Evolutionary conservation across 2,329 filamentous ascomycete species (phyloP), one percentile per base, ranked within the genome.

Genomic region (Tolypocladium tropicale): DNA sequence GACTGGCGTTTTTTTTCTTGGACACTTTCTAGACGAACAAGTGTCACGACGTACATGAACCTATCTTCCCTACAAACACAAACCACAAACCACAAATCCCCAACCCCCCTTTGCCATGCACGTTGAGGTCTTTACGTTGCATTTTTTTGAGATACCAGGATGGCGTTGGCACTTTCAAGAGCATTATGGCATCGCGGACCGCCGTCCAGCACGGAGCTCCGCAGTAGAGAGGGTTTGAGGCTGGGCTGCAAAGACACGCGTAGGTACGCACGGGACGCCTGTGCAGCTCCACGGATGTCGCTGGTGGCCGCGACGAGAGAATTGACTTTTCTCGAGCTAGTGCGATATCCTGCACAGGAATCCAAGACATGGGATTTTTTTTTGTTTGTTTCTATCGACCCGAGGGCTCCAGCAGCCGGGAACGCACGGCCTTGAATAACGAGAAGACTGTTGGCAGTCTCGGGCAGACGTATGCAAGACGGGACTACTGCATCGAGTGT

Each of bases 131-230:
- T 60, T 48, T 62, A 25, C 52, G 58, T 65, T 67, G 66, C 62
- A 69, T 68, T 68, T 59, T 68, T 59, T 70, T 63, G 64, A 71
- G 68, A 71, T 72, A 72, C 68, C 69, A 71, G 68, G 67, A 68
- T 63, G 69, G 68, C 68, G 69, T 71, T 71, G 60, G 59, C 60
- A 65, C 58, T 63, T 61, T 12, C 25, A 28, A 53, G 25, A 53
- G 43, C 52, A 49, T 28, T 36, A 43, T 52, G 48, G 43, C 53
- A 54, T 48, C 32, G 21, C 21, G 21, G 39, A 21, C 23, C 23
- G 39, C 30, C 25, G 43, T 30, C 25, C 5, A 48, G 43, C 25
- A 30, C 43, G 43, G 43, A 9, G 14, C 25, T 30, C n/a, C 43
- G 43, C 43, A 48, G 43, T 28, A 48, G 25, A 48, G 25, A 30